These are phyloP conservation scores for Leucaena leucocephala DNA, from an alignment of 306 rosid genomes.

Conservation along the genomic window DNA sequence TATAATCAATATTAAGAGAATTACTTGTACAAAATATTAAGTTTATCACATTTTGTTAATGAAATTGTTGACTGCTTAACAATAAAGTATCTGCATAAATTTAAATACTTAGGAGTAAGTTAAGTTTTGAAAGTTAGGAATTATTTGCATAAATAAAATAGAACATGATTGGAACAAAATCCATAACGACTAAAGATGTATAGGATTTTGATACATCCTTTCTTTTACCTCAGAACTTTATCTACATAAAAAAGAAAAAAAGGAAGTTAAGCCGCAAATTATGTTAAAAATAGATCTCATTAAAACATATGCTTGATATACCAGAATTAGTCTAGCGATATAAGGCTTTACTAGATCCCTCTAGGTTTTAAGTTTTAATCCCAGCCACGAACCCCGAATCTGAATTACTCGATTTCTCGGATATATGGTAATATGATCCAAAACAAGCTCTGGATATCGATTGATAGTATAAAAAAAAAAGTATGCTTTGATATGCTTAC, in stretches of 20 bases:
- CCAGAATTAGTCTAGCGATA: too few species aligned
- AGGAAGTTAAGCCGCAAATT: conserved; percentile 44
- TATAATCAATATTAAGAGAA: not conserved
- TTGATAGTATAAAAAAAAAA: not conserved
- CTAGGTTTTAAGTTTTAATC: too few species aligned
- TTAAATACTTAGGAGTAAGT: too few species aligned
- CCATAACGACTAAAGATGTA: not conserved
- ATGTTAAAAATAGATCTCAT: too few species aligned
- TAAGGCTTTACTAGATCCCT: too few species aligned
- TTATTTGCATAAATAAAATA: not conserved
- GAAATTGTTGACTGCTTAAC: not conserved
- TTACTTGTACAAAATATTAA: not conserved
- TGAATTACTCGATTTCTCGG: too few species aligned
- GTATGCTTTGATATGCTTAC: not conserved
- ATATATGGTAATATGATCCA: too few species aligned
- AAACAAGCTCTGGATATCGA: too few species aligned
- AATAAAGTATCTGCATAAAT: not conserved
- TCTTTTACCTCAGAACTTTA: conserved; percentile 31
- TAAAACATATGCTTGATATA: too few species aligned
- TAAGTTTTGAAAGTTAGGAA: not conserved
- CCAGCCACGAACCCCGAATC: too few species aligned
- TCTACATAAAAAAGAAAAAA: conserved; percentile 57
- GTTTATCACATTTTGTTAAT: not conserved
- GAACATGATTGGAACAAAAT: not conserved
- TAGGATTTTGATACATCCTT: not conserved